Percentiles rank a stretch among this genome's conserved stretches.
phyloP scores from a whole-genome alignment of 768 basidiomycete genomes.

The Leccinum incarnatum region DNA sequence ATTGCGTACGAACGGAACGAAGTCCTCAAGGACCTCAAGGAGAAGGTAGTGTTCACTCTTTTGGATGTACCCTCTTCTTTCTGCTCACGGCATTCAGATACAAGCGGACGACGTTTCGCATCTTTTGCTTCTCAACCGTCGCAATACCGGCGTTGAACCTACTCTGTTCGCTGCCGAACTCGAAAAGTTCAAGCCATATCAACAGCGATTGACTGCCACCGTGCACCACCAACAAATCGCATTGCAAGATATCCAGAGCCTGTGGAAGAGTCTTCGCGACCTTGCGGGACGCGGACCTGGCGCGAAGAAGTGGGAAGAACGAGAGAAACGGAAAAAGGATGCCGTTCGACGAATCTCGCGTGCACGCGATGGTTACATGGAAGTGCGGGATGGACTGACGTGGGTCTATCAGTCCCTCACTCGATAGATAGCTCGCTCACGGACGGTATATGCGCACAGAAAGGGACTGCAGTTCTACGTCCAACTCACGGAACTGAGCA shows the following conservation, averaged over 20 bases:
- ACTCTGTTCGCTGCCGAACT: constrained; percentile 89
- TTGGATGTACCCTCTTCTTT: neutral
- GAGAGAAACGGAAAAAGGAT: constrained; percentile 74
- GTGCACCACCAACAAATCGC: constrained; percentile 72
- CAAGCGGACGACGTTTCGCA: constrained; percentile 97
- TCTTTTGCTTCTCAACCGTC: constrained; percentile 84
- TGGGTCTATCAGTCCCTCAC: constrained; percentile 39
- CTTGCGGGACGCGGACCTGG: constrained; percentile 71
- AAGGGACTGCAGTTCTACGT: constrained; percentile 90
- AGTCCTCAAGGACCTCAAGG: constrained; percentile 91
- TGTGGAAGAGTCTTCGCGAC: constrained; percentile 54
- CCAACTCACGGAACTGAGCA: constrained; percentile 66
- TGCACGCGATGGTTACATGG: constrained; percentile 83
- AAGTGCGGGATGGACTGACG: constrained; percentile 82
- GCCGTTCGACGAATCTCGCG: constrained; percentile 64
- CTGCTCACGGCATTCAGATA: constrained; percentile 51
- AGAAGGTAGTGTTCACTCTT: constrained; percentile 59
- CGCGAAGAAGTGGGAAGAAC: constrained; percentile 77
- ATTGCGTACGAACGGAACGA: constrained; percentile 83
- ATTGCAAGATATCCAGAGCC: constrained; percentile 68
- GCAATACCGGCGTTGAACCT: constrained; percentile 79
- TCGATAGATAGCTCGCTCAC: constrained; percentile 6
- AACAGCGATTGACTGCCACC: constrained; percentile 75
- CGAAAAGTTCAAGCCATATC: constrained; percentile 93
- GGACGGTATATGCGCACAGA: constrained; percentile 35